Conservation (phyloP, 371 early-diverging fungal species). For the Mortierella sp. region DNA sequence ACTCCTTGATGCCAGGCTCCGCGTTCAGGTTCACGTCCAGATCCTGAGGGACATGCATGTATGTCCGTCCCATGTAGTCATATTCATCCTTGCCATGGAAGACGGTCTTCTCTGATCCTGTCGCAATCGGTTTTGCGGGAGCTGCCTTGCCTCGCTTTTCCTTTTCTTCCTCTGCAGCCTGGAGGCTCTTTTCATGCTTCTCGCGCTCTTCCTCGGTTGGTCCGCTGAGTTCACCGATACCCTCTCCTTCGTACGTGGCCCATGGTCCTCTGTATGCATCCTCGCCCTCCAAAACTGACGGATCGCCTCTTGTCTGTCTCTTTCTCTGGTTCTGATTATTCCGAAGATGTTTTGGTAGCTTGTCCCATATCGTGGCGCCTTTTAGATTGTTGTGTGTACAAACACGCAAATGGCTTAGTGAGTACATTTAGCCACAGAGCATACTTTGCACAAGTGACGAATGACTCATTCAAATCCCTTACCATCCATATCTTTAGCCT, state of each 20-base stretch:
- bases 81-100: constrained; percentile 82
- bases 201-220: constrained; percentile 64
- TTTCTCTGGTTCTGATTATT: constrained; percentile 69
- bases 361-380: constrained; percentile 68
- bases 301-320: constrained; percentile 84
- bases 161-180: constrained; percentile 39
- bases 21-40: constrained; percentile 80
- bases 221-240: constrained; percentile 67
- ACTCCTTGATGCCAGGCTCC: constrained; percentile 81
- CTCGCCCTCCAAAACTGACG: constrained; percentile 80
- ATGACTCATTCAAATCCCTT: background rate
- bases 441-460: background rate
- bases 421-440: background rate
- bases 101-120: constrained; percentile 72
- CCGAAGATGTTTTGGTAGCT: constrained; percentile 60
- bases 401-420: no score
- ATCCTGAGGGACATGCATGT: constrained; percentile 94
- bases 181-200: constrained; percentile 33
- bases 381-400: background rate
- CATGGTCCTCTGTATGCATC: constrained; percentile 93
- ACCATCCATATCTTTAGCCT: constrained; percentile 57
- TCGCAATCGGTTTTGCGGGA: constrained; percentile 44
- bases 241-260: constrained; percentile 93
- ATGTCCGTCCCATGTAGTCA: constrained; percentile 95
- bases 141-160: constrained; percentile 33